Percentiles rank a stretch among this genome's conserved stretches.
Conservation (phyloP, 208 protist species). For the Leishmania gerbilli region DNA sequence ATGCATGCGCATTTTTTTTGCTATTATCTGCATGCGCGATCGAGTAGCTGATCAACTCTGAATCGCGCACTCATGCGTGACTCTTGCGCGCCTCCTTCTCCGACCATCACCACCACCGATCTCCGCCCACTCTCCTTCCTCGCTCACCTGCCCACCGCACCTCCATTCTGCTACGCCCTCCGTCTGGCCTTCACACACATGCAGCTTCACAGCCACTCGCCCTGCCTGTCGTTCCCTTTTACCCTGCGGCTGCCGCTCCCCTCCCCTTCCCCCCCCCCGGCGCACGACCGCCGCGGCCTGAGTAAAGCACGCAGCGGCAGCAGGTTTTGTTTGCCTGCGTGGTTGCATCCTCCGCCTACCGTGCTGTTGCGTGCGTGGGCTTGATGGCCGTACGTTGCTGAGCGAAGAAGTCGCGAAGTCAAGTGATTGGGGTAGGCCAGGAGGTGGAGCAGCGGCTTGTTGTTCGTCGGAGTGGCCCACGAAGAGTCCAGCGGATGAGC, state of each 20-base stretch:
- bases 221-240: neutral
- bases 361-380: neutral
- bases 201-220: too few relatives aligned
- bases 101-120: neutral
- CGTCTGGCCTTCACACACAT: neutral
- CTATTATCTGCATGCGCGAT: neutral
- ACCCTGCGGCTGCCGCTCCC: neutral
- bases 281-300: neutral
- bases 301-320: neutral
- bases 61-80: neutral
- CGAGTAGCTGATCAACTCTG: neutral
- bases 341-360: neutral
- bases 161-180: neutral
- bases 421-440: neutral
- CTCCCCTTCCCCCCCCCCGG: too few relatives aligned
- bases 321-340: neutral
- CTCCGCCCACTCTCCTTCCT: neutral
- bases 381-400: neutral
- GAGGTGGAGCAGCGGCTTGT: neutral
- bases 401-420: neutral
- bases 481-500: neutral
- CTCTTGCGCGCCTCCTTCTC: neutral
- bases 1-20: too few relatives aligned
- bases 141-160: too few relatives aligned
- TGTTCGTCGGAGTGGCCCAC: neutral